These are phyloP conservation scores for Aquilaria sinensis DNA, from an alignment of 345 rosid species.

Conservation along the genomic window DNA sequence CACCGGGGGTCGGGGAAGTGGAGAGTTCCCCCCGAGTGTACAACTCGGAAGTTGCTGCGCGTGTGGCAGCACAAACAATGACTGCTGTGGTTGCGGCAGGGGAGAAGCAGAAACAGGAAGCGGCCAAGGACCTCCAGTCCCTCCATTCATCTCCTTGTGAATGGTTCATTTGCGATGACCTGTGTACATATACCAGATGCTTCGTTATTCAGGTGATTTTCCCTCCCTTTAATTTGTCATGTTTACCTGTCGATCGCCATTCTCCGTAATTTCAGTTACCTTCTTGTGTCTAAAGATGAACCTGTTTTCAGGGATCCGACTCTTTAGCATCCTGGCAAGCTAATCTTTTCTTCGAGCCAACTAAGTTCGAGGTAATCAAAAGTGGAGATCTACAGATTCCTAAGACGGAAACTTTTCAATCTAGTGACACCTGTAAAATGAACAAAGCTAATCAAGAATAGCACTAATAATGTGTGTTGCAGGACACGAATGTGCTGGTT, in stretches of 20 bases:
- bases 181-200: conserved; percentile 56
- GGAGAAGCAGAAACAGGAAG: conserved; percentile 72
- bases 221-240: background rate
- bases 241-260: background rate
- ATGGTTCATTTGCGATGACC: conserved; percentile 89
- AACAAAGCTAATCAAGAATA: background rate
- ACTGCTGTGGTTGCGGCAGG: conserved; percentile 83
- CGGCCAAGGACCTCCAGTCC: conserved; percentile 73
- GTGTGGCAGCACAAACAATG: conserved; percentile 77
- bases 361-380: conserved; percentile 66
- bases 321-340: conserved; percentile 91
- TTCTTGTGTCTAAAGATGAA: conserved; percentile 1
- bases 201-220: conserved; percentile 78
- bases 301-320: conserved; percentile 68
- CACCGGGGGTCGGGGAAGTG: conserved; percentile 16
- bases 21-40: conserved; percentile 28
- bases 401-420: background rate
- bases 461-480: conserved; percentile 5
- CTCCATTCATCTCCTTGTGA: conserved; percentile 82
- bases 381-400: background rate
- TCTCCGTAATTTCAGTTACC: background rate
- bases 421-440: background rate
- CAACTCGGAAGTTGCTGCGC: conserved; percentile 79
- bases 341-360: conserved; percentile 85
- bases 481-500: conserved; percentile 77